Percentiles rank a stretch among this genome's conserved stretches.
phyloP scores from a whole-genome alignment of 2,329 filamentous ascomycete genomes.

The Mycogone perniciosa region DNA sequence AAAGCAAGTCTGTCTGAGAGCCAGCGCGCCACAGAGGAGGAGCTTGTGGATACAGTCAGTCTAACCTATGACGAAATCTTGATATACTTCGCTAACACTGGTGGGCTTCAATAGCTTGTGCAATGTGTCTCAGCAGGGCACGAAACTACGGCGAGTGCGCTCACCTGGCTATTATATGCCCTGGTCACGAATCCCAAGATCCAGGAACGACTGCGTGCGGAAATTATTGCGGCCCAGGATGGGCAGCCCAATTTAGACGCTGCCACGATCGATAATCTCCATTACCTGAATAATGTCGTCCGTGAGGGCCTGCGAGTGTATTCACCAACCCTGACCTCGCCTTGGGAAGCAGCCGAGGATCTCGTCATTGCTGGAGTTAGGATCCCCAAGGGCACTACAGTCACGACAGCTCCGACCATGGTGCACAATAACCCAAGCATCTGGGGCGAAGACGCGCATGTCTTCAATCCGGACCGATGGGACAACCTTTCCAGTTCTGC shows the following conservation, averaged over 20 bases:
- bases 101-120: neutral
- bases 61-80: neutral
- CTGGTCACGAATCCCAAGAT: constrained; percentile 33
- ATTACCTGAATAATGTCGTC: constrained; percentile 35
- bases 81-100: neutral
- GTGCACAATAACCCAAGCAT: constrained; percentile 29
- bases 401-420: constrained; percentile 32
- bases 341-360: constrained; percentile 28
- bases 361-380: constrained; percentile 29
- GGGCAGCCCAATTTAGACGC: constrained; percentile 3
- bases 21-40: neutral
- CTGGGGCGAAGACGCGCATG: constrained; percentile 31
- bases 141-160: constrained; percentile 38
- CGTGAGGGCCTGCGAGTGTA: constrained; percentile 38
- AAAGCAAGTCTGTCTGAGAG: constrained; percentile 5
- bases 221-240: constrained; percentile 22
- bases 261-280: constrained; percentile 25
- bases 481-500: constrained; percentile 19
- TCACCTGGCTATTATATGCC: constrained; percentile 37
- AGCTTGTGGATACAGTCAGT: constrained; percentile 5
- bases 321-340: constrained; percentile 28
- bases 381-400: constrained; percentile 33
- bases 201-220: constrained; percentile 33
- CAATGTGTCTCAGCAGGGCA: constrained; percentile 27
- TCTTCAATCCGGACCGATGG: constrained; percentile 36